Evolutionary conservation across 2,329 filamentous ascomycete genomes (phyloP), one percentile per base, ranked within the genome.

Genomic region (Dactylellina leptospora): DNA sequence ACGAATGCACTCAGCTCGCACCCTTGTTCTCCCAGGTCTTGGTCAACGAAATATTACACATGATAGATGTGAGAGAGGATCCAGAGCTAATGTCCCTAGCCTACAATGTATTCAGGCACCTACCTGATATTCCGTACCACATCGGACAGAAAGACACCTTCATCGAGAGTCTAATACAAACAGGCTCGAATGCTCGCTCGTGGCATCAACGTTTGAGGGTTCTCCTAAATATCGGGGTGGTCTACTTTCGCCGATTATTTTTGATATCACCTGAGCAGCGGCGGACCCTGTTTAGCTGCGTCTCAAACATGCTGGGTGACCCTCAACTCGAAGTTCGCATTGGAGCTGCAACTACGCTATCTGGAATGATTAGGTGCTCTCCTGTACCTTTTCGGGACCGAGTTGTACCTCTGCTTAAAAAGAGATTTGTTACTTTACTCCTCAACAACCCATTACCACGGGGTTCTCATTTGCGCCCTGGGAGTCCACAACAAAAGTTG

Each of bases 1-100:
- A 96, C 74, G 95, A 97, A 79, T 99, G 95, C 80, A 96, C 88
- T 0, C 90, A 95, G 78, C 86, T 99, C 11, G 87, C 96, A 16
- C 87, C 89, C 2, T 97, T 97, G 85, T 97, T 99, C 83, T 90
- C 92, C 0, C 85, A 90, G 33, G 84, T 90, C 0, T 93, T 97
- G 78, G 95, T 96, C 79, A 91, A 95, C 77, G 91, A 97, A 79
- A 86, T 99, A 11, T 83, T 99, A 56, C 93, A 99, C 82, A 99
- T 99, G 95, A 99, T 99, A 93, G 95, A 99, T 78, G 92, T 99
- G 79, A 97, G 97, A 80, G 95, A 99, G 80, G 95, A 99, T 77
- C 92, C 92, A 0, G 96, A 99, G 80, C 85, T 99, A 1, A 96
- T 97, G 83, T 89, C 90, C 8, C 85, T 97, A 6, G 93, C 95